Evolutionary conservation across 495 filamentous ascomycete species (phyloP).

Genomic region (Clavariopsis aquatica): DNA sequence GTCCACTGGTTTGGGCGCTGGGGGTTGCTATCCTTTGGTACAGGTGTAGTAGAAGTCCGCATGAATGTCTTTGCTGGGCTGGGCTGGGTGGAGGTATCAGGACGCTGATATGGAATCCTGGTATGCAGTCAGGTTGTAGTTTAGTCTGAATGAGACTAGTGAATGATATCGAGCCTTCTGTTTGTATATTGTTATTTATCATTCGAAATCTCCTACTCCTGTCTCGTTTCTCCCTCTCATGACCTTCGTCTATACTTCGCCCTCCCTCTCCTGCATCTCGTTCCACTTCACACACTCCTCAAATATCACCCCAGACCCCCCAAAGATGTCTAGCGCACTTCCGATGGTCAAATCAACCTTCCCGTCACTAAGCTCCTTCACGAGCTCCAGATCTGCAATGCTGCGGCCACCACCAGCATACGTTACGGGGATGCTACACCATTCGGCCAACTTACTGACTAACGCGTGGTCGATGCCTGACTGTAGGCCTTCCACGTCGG

Average conservation of each 20-base stretch:
- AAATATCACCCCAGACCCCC: conserved; percentile 80
- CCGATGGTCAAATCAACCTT: conserved; percentile 94
- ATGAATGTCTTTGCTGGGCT: not conserved
- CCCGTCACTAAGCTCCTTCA: conserved; percentile 73
- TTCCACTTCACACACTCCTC: conserved; percentile 92
- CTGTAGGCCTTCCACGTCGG: conserved; percentile 95
- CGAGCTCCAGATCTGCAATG: conserved; percentile 74
- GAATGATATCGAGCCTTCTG: not conserved
- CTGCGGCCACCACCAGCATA: conserved; percentile 92
- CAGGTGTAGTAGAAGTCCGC: not conserved
- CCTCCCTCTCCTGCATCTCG: conserved; percentile 23
- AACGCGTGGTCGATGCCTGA: conserved; percentile 84
- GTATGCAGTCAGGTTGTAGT: not conserved
- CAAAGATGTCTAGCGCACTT: conserved; percentile 94
- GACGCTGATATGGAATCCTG: not conserved
- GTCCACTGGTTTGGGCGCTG: conserved; percentile 16
- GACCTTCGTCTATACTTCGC: not conserved
- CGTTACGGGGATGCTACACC: conserved; percentile 89
- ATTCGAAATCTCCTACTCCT: too few species aligned
- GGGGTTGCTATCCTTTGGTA: conserved; percentile 1
- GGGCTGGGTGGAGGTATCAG: not conserved
- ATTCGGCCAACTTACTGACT: conserved; percentile 72
- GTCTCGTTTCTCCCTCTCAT: too few species aligned
- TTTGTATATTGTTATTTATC: conserved; percentile 40
- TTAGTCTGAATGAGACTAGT: not conserved